A percentile compares a stretch with the other conserved stretches of the same genome.
phyloP scores from a whole-genome alignment of 306 rosid genomes.

The Inga leiocalycina region DNA sequence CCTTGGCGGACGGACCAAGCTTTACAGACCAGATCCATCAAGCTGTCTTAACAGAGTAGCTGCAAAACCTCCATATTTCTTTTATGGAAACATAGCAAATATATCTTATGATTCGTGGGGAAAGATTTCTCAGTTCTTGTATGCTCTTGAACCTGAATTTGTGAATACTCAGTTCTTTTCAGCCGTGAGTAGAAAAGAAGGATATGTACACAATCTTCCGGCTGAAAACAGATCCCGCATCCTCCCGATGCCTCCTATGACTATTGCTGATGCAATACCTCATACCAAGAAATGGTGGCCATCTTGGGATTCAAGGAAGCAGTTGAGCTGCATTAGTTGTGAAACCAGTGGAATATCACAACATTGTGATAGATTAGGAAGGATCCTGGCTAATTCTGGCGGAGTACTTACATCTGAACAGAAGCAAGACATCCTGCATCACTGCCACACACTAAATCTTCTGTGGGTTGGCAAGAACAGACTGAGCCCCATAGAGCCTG shows the following conservation, averaged over 20 bases:
- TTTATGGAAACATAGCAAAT: conserved; percentile 65
- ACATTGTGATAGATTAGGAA: conserved; percentile 67
- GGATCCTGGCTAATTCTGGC: conserved; percentile 46
- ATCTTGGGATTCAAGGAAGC: conserved; percentile 84
- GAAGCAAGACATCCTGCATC: conserved; percentile 66
- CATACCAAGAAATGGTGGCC: conserved; percentile 88
- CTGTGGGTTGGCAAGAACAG: conserved; percentile 72
- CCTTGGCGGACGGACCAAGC: conserved; percentile 38
- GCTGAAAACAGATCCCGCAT: conserved; percentile 66
- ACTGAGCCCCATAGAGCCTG: conserved; percentile 65
- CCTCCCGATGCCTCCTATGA: conserved; percentile 67
- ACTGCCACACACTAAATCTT: conserved; percentile 66
- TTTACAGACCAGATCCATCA: conserved; percentile 44
- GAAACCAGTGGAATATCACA: conserved; percentile 61
- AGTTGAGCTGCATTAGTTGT: conserved; percentile 59
- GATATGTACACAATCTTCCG: conserved; percentile 92
- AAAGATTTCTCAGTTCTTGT: conserved; percentile 74
- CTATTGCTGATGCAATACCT: conserved; percentile 73
- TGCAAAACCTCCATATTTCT: conserved; percentile 76
- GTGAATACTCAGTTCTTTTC: conserved; percentile 70
- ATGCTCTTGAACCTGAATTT: conserved; percentile 76
- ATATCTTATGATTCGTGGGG: conserved; percentile 66
- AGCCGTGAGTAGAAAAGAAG: conserved; percentile 77
- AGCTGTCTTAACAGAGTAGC: conserved; percentile 48
- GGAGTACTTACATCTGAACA: conserved; percentile 59